Percentiles rank a stretch among this genome's conserved stretches.
Conservation (phyloP, 768 basidiomycete genomes). For the Cytidiella melzeri region DNA sequence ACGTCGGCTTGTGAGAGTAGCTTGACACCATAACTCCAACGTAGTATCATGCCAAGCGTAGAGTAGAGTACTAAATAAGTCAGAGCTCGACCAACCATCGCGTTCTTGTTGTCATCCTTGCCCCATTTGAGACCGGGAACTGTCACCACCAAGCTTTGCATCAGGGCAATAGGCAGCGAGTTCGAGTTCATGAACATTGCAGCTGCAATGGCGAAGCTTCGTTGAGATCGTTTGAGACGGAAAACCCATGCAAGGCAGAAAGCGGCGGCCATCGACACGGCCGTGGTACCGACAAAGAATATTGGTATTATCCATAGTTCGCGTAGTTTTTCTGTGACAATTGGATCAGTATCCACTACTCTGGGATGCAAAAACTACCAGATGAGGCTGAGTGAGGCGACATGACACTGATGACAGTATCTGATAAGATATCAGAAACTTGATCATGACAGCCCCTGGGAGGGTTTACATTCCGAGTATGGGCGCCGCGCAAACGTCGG, state of each 20-base stretch:
- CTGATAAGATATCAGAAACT: background rate
- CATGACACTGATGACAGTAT: no score
- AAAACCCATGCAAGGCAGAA: slow-evolving; percentile 56
- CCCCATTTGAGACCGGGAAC: slow-evolving; percentile 83
- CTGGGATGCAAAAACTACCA: no score
- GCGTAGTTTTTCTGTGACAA: slow-evolving; percentile 57
- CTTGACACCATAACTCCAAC: slow-evolving; percentile 92
- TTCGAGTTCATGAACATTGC: slow-evolving; percentile 95
- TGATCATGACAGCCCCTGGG: no score
- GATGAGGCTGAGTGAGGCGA: no score
- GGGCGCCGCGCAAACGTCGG: no score
- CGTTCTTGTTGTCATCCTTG: slow-evolving; percentile 69
- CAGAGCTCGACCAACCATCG: slow-evolving; percentile 88
- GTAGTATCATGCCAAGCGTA: slow-evolving; percentile 93
- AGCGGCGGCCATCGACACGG: slow-evolving; percentile 63
- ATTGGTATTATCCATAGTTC: slow-evolving; percentile 85
- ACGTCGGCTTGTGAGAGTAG: slow-evolving; percentile 71
- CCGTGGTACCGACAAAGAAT: slow-evolving; percentile 76
- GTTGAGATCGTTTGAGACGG: slow-evolving; percentile 69
- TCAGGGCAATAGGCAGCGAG: slow-evolving; percentile 89
- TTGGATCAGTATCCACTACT: no score
- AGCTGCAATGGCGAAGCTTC: slow-evolving; percentile 74
- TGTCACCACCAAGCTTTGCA: slow-evolving; percentile 83
- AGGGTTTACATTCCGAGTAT: no score
- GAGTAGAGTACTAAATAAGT: slow-evolving; percentile 90